These are phyloP conservation scores for Stachybotrys chartarum DNA, from an alignment of 2,329 filamentous ascomycete genomes.

Conservation along the genomic window DNA sequence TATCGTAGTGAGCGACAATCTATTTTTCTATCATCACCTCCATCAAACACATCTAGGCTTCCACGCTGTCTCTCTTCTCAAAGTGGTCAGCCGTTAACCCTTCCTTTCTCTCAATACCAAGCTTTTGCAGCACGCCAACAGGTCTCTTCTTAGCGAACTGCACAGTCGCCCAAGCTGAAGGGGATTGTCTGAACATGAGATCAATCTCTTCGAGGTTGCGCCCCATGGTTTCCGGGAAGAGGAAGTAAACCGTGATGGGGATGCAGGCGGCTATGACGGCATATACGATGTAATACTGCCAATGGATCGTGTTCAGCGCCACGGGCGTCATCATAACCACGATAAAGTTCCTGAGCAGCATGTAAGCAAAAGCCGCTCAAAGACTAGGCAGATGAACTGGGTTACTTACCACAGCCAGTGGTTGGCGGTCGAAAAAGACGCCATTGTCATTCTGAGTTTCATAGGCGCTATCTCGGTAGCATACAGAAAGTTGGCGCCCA, in stretches of 20 bases:
- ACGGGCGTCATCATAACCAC: conserved; percentile 57
- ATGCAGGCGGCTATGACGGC: conserved; percentile 34
- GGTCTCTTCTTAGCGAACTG: conserved; percentile 22
- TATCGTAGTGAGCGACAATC: too few species aligned
- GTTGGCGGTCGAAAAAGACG: conserved; percentile 44
- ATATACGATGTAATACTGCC: conserved; percentile 40
- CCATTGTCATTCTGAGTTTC: conserved; percentile 35
- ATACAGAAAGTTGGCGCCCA: conserved; percentile 55
- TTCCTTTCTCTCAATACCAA: neutral
- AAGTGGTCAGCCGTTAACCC: neutral
- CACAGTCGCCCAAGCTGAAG: conserved; percentile 26
- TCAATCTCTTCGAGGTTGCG: conserved; percentile 39
- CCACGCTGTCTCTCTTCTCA: neutral
- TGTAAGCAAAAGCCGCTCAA: neutral
- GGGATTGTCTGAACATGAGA: conserved; percentile 31
- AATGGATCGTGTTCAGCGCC: conserved; percentile 51
- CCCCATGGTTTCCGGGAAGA: conserved; percentile 40
- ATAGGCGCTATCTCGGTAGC: conserved; percentile 46
- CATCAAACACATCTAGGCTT: too few species aligned
- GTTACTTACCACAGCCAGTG: conserved; percentile 18
- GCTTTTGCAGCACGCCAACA: neutral
- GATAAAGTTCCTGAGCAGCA: conserved; percentile 28
- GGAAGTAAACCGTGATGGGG: conserved; percentile 29
- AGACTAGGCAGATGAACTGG: neutral
- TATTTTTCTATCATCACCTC: too few species aligned